Conservation (phyloP, 164 flowering plant species). For the Kingdonia uniflora region DNA sequence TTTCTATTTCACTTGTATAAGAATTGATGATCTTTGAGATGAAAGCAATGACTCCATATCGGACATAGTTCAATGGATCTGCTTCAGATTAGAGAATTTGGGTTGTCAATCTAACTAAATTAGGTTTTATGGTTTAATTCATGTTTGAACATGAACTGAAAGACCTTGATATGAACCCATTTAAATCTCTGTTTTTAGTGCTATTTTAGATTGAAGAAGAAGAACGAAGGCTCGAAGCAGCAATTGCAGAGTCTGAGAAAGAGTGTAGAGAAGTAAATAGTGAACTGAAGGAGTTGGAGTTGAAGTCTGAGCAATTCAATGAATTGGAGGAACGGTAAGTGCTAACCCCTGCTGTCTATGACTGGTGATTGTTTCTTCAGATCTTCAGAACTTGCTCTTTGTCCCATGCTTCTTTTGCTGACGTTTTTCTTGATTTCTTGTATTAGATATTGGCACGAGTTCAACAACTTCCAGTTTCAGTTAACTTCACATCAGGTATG, state of each 20-base stretch:
- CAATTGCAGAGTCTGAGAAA: constrained; percentile 77
- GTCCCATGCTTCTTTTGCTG: too few relatives aligned
- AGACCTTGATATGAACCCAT: not conserved
- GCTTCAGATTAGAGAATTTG: too few relatives aligned
- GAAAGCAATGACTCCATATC: too few relatives aligned
- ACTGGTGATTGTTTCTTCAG: too few relatives aligned
- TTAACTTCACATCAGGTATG: constrained; percentile 83
- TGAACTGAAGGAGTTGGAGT: constrained; percentile 70
- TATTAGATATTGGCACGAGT: constrained; percentile 93
- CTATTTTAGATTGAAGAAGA: constrained; percentile 78
- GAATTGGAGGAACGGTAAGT: constrained; percentile 88
- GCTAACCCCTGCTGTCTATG: not conserved
- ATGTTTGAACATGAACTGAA: too few relatives aligned
- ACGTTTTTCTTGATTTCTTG: not conserved
- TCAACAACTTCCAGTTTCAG: constrained; percentile 94
- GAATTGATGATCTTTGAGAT: too few relatives aligned
- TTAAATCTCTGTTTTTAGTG: not conserved
- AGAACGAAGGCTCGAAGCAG: constrained; percentile 83
- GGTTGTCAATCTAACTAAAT: too few relatives aligned
- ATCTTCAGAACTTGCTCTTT: too few relatives aligned
- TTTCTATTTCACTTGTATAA: too few relatives aligned
- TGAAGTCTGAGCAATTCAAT: constrained; percentile 66
- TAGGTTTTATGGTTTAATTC: too few relatives aligned
- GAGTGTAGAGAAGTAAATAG: constrained; percentile 63
- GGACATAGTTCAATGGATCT: too few relatives aligned